Percentiles rank a stretch among this genome's conserved stretches.
phyloP scores from a whole-genome alignment of 352 stramenopile genomes.

The Pythium dissotocum region DNA sequence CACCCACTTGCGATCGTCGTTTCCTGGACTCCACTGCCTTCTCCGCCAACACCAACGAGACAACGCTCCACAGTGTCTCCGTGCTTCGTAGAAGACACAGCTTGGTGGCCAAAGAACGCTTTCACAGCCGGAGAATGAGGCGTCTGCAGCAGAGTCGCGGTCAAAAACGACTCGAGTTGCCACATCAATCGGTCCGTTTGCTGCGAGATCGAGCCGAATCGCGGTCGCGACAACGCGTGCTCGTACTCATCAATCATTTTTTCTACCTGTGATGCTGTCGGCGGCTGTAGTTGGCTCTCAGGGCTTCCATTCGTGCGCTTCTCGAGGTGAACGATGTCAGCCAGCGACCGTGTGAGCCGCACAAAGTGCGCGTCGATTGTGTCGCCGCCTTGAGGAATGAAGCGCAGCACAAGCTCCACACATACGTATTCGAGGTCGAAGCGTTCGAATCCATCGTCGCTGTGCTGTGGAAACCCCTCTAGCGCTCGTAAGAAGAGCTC shows the following conservation, averaged over 20 bases:
- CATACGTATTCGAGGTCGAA: conserved; percentile 1
- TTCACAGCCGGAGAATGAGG: neutral
- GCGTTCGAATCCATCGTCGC: neutral
- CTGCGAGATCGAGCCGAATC: conserved; percentile 2
- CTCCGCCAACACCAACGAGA: neutral
- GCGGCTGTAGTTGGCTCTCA: neutral
- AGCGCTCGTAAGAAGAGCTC: conserved; percentile 19
- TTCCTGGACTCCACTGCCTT: neutral
- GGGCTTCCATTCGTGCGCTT: neutral
- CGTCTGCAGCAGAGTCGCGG: neutral
- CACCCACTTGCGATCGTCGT: conserved; percentile 1
- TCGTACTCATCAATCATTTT: neutral
- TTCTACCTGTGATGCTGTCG: neutral
- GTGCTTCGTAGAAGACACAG: neutral
- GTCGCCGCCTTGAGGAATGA: neutral
- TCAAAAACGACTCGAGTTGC: conserved; percentile 12
- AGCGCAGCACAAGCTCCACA: conserved; percentile 16
- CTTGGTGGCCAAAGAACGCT: conserved; percentile 6
- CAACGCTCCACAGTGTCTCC: neutral
- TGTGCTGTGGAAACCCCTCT: conserved; percentile 17
- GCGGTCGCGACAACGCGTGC: neutral
- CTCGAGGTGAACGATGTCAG: conserved; percentile 21
- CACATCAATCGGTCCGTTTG: conserved; percentile 13
- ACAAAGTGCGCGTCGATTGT: neutral
- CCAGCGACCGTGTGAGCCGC: conserved; percentile 11